Conservation (phyloP, 176 grass and related monocot genomes). For the Oryza longistaminata region DNA sequence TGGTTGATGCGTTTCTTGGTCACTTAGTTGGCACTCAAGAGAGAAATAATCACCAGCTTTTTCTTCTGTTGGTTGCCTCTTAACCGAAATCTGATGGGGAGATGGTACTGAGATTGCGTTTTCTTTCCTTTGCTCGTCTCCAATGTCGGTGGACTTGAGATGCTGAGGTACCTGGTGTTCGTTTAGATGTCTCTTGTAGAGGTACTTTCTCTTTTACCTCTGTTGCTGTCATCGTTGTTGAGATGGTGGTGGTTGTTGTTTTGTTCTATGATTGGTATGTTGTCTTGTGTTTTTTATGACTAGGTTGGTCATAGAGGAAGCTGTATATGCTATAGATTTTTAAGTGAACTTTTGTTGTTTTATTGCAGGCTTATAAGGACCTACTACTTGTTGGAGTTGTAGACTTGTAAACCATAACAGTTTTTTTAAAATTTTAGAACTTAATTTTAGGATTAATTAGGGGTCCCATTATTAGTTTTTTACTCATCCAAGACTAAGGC, state of each 20-base stretch:
- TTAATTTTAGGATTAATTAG: too few relatives aligned
- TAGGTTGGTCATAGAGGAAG: background rate
- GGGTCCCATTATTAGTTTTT: too few relatives aligned
- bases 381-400: too few relatives aligned
- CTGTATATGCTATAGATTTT: too few relatives aligned
- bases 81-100: conserved; percentile 39
- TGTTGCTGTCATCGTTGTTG: background rate
- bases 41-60: background rate
- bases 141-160: conserved; percentile 44
- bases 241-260: conserved; percentile 5
- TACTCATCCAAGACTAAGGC: too few relatives aligned
- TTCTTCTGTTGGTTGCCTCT: conserved; percentile 22
- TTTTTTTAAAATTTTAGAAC: too few relatives aligned
- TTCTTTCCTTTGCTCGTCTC: background rate
- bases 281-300: background rate
- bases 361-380: too few relatives aligned
- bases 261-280: conserved; percentile 1
- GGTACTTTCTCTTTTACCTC: background rate
- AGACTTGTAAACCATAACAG: too few relatives aligned
- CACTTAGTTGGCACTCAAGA: conserved; percentile 53
- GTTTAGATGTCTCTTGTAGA: conserved; percentile 38
- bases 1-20: conserved; percentile 30
- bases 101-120: background rate
- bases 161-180: conserved; percentile 42
- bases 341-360: too few relatives aligned